Percentiles rank a stretch among this genome's conserved stretches.
Evolutionary conservation across 805 yeast genomes (phyloP).

Genomic region (Candida koratica): DNA sequence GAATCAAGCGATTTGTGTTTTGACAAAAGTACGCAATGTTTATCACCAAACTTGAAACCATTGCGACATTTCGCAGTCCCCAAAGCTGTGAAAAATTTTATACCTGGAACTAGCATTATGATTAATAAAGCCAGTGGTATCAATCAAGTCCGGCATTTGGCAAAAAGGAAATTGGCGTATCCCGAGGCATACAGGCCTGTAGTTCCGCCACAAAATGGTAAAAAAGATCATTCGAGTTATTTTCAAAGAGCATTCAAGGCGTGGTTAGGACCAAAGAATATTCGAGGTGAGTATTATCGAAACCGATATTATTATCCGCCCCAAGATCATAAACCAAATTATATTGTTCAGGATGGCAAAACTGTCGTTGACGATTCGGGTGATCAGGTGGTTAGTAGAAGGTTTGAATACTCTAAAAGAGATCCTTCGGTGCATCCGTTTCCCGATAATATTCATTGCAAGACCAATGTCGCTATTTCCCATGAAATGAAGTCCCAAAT

Average conservation of each 20-base stretch:
- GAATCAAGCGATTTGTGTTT: conserved; percentile 5
- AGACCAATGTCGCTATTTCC: conserved; percentile 60
- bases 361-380: conserved; percentile 17
- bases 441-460: conserved; percentile 67
- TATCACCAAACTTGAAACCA: not conserved
- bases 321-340: conserved; percentile 66
- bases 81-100: conserved; percentile 5
- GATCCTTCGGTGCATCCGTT: conserved; percentile 64
- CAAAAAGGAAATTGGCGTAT: conserved; percentile 28
- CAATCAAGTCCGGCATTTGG: conserved; percentile 3
- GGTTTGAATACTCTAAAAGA: conserved; percentile 17
- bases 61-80: not conserved
- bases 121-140: conserved; percentile 1
- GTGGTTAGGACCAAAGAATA: conserved; percentile 80
- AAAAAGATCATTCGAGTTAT: conserved; percentile 46
- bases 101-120: not conserved
- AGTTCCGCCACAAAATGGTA: conserved; percentile 27
- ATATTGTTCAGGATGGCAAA: conserved; percentile 56
- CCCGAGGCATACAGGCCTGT: conserved; percentile 30
- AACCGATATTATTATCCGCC: conserved; percentile 73
- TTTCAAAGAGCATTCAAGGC: conserved; percentile 62
- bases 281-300: conserved; percentile 72
- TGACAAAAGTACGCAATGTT: not conserved
- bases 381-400: conserved; percentile 6
- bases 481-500: conserved; percentile 58